Evolutionary conservation across 2,329 filamentous ascomycete genomes (phyloP).

Genomic region (Teratosphaeria epicoccoides): DNA sequence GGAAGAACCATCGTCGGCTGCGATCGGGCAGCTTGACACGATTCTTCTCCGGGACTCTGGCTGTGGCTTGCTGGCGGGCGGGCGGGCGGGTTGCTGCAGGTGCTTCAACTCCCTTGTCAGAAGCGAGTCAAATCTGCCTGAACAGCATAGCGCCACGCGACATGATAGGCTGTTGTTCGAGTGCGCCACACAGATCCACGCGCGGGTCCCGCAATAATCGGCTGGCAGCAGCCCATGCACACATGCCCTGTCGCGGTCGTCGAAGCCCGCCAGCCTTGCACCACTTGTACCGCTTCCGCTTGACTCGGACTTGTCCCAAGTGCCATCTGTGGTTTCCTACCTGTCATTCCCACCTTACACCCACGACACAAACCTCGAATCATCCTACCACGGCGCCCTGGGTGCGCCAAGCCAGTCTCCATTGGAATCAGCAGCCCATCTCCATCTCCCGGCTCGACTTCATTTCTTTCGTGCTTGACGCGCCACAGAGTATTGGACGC

Average conservation of each 20-base stretch:
- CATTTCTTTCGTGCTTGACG: neutral
- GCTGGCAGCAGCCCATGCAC: neutral
- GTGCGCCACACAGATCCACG: neutral
- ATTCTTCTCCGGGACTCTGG: neutral
- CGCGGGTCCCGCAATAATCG: neutral
- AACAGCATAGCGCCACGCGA: neutral
- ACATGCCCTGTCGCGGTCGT: neutral
- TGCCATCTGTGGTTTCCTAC: neutral
- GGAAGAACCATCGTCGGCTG: neutral
- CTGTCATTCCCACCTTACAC: neutral
- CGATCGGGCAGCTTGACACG: neutral
- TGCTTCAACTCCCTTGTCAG: neutral
- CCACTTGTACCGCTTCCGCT: neutral
- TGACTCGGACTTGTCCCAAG: neutral
- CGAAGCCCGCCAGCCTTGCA: neutral
- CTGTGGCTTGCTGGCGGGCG: neutral
- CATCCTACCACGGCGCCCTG: neutral
- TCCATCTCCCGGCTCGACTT: neutral
- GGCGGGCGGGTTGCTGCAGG: neutral
- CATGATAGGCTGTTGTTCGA: neutral
- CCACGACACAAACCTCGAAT: neutral
- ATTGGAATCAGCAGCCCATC: neutral
- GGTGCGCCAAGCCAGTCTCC: constrained; percentile 5
- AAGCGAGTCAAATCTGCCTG: neutral
- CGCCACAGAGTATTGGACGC: neutral